Conservation (phyloP, 768 basidiomycete species). For the Podaxis sp. region DNA sequence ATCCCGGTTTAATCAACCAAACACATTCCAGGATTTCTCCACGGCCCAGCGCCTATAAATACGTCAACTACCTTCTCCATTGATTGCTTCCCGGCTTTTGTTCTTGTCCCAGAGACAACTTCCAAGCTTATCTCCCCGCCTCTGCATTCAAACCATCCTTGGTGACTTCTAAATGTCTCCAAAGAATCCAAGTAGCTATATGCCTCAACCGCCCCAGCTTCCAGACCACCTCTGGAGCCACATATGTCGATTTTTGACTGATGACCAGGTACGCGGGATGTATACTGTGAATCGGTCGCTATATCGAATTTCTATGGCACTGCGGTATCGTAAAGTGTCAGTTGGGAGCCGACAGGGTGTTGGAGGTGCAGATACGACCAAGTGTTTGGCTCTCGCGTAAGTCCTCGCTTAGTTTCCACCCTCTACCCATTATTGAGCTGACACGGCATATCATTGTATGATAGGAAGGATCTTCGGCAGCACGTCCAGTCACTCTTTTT, state of each 20-base stretch:
- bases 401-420: neutral
- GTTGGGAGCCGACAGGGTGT: constrained; percentile 3
- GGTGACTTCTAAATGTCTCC: neutral
- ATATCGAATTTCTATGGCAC: constrained; percentile 9
- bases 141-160: neutral
- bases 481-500: constrained; percentile 4
- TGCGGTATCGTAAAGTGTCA: constrained; percentile 2
- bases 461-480: neutral
- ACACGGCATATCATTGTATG: neutral
- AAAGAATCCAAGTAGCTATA: neutral
- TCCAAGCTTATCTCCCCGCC: neutral
- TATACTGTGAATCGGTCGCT: constrained; percentile 4
- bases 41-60: neutral
- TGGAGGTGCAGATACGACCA: neutral
- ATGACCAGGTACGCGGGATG: constrained; percentile 12
- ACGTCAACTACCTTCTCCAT: neutral
- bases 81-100: neutral
- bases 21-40: too few relatives aligned
- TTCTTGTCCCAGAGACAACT: neutral
- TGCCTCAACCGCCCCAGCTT: neutral
- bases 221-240: constrained; percentile 5
- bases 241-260: constrained; percentile 8
- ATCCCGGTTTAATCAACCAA: too few relatives aligned
- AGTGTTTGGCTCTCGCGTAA: constrained; percentile 7
- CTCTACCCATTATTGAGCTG: neutral